Percentiles rank a stretch among this genome's conserved stretches.
Evolutionary conservation across 305 asterid genomes (phyloP).

Genomic region (Fraxinus nigra): DNA sequence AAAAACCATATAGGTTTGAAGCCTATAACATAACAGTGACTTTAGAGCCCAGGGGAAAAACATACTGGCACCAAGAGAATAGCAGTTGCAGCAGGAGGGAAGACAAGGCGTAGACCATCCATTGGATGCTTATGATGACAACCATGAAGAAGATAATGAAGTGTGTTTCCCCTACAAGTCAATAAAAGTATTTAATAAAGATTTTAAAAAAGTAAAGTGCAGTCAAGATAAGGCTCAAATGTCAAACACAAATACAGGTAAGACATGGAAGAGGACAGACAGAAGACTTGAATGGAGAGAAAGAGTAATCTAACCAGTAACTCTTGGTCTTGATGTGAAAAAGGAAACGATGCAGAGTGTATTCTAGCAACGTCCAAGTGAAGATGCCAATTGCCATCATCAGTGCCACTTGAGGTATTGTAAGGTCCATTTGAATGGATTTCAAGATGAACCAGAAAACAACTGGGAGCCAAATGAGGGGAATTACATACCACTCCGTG

Average conservation of each 20-base stretch:
- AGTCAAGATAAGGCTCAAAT: not conserved
- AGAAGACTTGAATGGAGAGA: not conserved
- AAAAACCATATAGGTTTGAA: not conserved
- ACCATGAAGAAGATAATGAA: constrained; percentile 82
- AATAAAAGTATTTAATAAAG: not conserved
- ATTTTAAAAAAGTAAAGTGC: not conserved
- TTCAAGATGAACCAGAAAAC: constrained; percentile 43
- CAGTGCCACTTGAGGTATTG: constrained; percentile 43
- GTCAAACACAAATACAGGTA: not conserved
- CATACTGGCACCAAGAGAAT: not conserved
- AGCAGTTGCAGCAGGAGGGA: not conserved
- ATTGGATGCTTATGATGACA: constrained; percentile 96
- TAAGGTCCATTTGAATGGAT: constrained; percentile 43
- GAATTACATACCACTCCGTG: constrained; percentile 73
- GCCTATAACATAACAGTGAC: not conserved
- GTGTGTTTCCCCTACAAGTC: constrained; percentile 63
- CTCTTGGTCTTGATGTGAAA: constrained; percentile 66
- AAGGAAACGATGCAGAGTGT: constrained; percentile 71
- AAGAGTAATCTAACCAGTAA: constrained; percentile 46
- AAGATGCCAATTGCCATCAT: constrained; percentile 40
- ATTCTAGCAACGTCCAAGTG: constrained; percentile 74
- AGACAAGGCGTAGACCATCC: constrained; percentile 39
- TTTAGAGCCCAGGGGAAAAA: not conserved
- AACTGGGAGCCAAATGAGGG: constrained; percentile 78
- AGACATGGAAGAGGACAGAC: not conserved